Evolutionary conservation across 805 yeast species (phyloP).

Genomic region (Sugiyamaella marilandica): DNA sequence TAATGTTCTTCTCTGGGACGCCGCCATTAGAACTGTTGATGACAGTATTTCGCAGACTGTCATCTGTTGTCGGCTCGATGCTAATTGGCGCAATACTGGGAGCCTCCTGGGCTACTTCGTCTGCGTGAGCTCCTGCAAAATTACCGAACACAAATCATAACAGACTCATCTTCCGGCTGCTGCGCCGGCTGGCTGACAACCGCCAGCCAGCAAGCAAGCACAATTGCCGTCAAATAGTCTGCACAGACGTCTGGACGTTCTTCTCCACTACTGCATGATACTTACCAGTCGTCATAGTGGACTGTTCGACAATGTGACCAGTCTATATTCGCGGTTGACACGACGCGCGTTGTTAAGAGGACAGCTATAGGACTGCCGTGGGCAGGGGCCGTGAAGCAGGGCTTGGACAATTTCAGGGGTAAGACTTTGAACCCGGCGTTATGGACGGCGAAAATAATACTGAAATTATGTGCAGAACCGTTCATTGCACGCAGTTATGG

Average conservation of each 20-base stretch:
- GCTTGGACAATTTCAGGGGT: neutral
- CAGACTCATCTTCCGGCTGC: too few species aligned
- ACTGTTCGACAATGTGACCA: neutral
- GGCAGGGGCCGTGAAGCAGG: neutral
- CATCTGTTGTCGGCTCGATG: slow-evolving; percentile 12
- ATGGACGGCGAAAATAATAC: too few species aligned
- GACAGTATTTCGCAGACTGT: slow-evolving; percentile 15
- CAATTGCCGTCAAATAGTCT: too few species aligned
- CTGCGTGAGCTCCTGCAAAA: neutral
- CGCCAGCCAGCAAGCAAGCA: too few species aligned
- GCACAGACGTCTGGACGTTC: too few species aligned
- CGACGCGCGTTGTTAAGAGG: slow-evolving; percentile 2
- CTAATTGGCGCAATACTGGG: slow-evolving; percentile 17
- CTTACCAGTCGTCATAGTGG: slow-evolving; percentile 3
- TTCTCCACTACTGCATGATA: neutral
- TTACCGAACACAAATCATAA: too few species aligned
- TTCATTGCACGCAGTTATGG: too few species aligned
- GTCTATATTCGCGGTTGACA: neutral
- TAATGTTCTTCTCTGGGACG: slow-evolving; percentile 21
- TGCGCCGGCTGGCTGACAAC: too few species aligned
- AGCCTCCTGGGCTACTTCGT: slow-evolving; percentile 15
- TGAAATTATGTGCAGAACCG: too few species aligned
- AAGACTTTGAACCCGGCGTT: neutral
- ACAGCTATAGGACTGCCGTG: neutral
- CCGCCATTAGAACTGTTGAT: slow-evolving; percentile 9